Evolutionary conservation across 345 rosid genomes (phyloP), one percentile per base, ranked within the genome.

Genomic region (Theobroma cacao): DNA sequence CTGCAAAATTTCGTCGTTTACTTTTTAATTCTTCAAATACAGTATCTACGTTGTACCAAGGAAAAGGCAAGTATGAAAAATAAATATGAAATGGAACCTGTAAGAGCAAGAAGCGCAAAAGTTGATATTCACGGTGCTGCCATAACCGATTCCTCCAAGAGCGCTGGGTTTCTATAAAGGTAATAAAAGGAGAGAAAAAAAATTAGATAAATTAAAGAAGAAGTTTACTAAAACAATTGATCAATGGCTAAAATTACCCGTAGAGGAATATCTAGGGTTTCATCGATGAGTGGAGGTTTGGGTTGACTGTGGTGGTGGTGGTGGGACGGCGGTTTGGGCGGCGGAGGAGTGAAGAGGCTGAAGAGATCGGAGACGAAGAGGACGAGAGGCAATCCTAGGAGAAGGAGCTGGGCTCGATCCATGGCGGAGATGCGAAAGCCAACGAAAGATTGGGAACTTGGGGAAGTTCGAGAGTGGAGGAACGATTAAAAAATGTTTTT

Each of bases 21-120:
- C 3, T 76, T 62, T 3, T n/a, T 12, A 75, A 62, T 43, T 70
- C 28, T 34, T 48, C 10, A 48, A 31, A 30, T 17, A 31, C 3
- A 70, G 31, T 47, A 30, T 14, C 60, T 20, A 48, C 0, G 7
- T 14, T 8, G n/a, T 6, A 22, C 62, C 17, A 36, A 34, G 5
- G 12, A 48, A 58, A 52, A 69, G n/a, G 6, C 11, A 18, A 45
- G 24, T 48, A 22, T 6, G 0, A 33, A 30, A 40, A 2, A 18
- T 26, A 1, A 43, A 18, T 59, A 6, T 3, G n/a, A 47, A 28
- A 40, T 2, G 1, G 33, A 56, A 92, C 98, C 86, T 89, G 85
- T 83, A 95, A 24, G 98, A 90, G 82, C 98, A 95, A 52, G 98
- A 95, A 67, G 92, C 90, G 75, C 98, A 93, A 75, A 93, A 93